Base-by-base conservation (phyloP, 2,329 filamentous ascomycete genomes). In the Xenoacremonium recifei region DNA sequence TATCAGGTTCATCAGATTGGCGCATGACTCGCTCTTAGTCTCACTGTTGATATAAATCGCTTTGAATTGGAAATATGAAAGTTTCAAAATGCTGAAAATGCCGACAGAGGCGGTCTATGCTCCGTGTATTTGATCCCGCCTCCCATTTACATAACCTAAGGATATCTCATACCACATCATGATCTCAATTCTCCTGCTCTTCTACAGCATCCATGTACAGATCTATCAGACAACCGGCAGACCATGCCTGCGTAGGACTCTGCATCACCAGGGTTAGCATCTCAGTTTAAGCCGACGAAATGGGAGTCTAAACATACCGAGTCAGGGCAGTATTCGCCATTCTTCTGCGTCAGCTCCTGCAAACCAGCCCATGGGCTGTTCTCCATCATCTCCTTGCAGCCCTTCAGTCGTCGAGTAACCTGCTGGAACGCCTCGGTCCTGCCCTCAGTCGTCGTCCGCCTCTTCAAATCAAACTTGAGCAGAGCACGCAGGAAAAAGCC, bases 161-260 rank as follows among this genome's bases (percentile, higher is more conserved):
- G n/a, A n/a, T n/a, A n/a, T n/a, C n/a, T n/a, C n/a, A n/a, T n/a
- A n/a, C n/a, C n/a, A n/a, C n/a, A n/a, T n/a, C n/a, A n/a, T n/a
- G n/a, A n/a, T n/a, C n/a, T n/a, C n/a, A n/a, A n/a, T n/a, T n/a
- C 20, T 53, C 62, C 53, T 77, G 72, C 54, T 73, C 73, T 51
- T 78, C 77, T 19, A 77, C 75, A 15, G 89, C 92, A 64, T 99
- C 93, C 75, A 96, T 91, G 70, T 96, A 99, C 50, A 99, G 68
- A 69, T 99, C 93, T 59, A 99, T 88, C 60, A 99, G 73, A 64
- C 93, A 97, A 17, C 89, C 87, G 21, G 93, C 88, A 39, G 90
- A 96, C 93, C 93, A 99, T 39, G 93, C 87, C 67, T 99, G 93
- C 1, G 93, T 96, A 19, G 93, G 93, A 39, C 86, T 93, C 84